Percentiles rank a stretch among this genome's conserved stretches.
Evolutionary conservation across 257 asterid genomes (phyloP).

Genomic region (Prunella vulgaris): DNA sequence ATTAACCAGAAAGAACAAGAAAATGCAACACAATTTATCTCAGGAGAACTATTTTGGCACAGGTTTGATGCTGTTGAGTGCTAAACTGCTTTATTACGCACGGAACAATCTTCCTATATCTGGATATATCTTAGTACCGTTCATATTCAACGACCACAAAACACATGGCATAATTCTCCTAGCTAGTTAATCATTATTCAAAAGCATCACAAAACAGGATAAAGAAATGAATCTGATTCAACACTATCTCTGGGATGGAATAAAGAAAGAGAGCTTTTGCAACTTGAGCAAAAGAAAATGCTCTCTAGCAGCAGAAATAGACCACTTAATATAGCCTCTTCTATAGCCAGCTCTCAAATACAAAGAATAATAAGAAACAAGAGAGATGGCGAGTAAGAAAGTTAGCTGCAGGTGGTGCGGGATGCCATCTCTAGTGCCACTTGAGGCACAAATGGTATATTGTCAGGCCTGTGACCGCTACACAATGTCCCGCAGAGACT

Average conservation of each 20-base stretch:
- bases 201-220: not conserved
- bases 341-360: not conserved
- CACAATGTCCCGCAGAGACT: constrained; percentile 17
- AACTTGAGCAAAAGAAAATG: not conserved
- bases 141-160: not conserved
- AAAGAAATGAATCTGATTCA: constrained; percentile 38
- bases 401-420: constrained; percentile 52
- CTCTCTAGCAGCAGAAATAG: not conserved
- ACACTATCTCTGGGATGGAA: constrained; percentile 5
- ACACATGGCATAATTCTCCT: not conserved
- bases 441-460: constrained; percentile 29
- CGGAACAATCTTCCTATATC: not conserved
- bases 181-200: not conserved
- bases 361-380: constrained; percentile 9
- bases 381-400: not conserved
- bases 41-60: not conserved
- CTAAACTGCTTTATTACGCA: not conserved
- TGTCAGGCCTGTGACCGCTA: constrained; percentile 45
- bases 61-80: not conserved
- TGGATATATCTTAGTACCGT: not conserved
- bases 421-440: constrained; percentile 29
- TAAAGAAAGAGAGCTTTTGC: not conserved
- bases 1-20: not conserved
- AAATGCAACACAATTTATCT: not conserved
- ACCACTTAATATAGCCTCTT: constrained; percentile 8